Base-by-base conservation (phyloP, 2,329 filamentous ascomycete species). In the Parastagonospora nodorum region DNA sequence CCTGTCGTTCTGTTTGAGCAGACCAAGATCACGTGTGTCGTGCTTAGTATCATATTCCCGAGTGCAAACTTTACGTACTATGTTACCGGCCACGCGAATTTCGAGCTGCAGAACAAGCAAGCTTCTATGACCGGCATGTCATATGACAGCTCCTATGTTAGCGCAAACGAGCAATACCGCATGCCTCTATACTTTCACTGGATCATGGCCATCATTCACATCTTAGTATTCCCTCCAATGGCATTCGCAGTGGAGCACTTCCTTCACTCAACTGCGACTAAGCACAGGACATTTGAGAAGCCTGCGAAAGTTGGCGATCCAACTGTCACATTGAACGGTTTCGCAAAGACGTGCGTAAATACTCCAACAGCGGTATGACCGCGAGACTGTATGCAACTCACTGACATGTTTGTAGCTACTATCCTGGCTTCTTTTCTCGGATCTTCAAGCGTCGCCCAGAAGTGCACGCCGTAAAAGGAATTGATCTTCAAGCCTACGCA, bases 301-400 rank as follows among this genome's bases (percentile, higher is more conserved):
- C 54, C 58, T 8, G 31, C 8, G 2, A 45, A 37, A 16, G 8
- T 42, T 27, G 42, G 41, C 3, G 53, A 50, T 32, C 54, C 64
- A 29, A 87, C 90, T 8, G 63, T 66, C 19, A 56, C 43, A 5
- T 40, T 67, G 2, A 51, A 52, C 1, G 50, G 41, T 2, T 62
- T 67, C 31, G 51, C 51, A 19, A 66, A 66, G 35, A 66, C 58
- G 58, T 64, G 45, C 42, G 59, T 50, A 5, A 10, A 4, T 1
- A 16, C 2, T 10, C 10, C 10, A n/a, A 2, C 8, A 8, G 19
- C 19, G 5, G 19, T 24, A 24, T 5, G 19, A 24, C 19, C 19
- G 19, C 19, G 19, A 7, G 27, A 35, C 8, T 1, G 15, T 9
- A 15, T 10, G 28, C 10, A 42, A 5, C 27, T 28, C 35, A 15